A percentile compares a stretch with the other conserved stretches of the same genome.
These are phyloP conservation scores for Rhodotorula sp. DNA, from an alignment of 1,284 basidiomycete species.

Conservation along the genomic window DNA sequence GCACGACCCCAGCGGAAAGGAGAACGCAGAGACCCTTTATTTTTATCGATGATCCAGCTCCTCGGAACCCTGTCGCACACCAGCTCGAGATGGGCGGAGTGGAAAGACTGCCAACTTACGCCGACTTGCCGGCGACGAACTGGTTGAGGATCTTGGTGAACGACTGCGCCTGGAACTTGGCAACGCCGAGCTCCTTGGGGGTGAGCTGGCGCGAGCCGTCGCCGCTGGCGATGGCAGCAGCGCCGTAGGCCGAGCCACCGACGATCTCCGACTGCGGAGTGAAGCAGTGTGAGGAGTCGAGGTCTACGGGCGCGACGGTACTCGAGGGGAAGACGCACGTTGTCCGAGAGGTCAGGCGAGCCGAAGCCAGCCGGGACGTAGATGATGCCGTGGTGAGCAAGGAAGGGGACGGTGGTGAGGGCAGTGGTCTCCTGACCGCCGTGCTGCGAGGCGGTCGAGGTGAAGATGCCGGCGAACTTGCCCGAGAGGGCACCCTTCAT, in stretches of 20 bases:
- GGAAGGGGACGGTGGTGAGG: conserved; percentile 24
- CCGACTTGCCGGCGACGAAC: conserved; percentile 43
- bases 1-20: neutral
- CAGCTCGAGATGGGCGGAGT: neutral
- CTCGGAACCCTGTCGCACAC: neutral
- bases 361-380: conserved; percentile 56
- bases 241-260: conserved; percentile 55
- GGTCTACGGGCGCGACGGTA: no score
- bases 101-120: conserved; percentile 19
- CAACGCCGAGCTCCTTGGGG: conserved; percentile 66
- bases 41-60: neutral
- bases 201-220: conserved; percentile 67
- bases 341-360: conserved; percentile 60
- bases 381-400: conserved; percentile 47
- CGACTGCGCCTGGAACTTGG: conserved; percentile 54
- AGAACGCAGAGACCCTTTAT: no score
- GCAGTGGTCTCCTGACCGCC: conserved; percentile 59
- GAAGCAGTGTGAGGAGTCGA: no score
- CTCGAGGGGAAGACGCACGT: conserved; percentile 58
- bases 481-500: conserved; percentile 61
- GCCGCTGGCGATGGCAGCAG: conserved; percentile 65
- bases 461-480: conserved; percentile 62
- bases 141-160: conserved; percentile 57
- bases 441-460: conserved; percentile 44
- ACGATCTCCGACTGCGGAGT: conserved; percentile 62